A percentile compares a stretch with the other conserved stretches of the same genome.
phyloP scores from a whole-genome alignment of 140 eudicot genomes.

The Eryngium alpinum region DNA sequence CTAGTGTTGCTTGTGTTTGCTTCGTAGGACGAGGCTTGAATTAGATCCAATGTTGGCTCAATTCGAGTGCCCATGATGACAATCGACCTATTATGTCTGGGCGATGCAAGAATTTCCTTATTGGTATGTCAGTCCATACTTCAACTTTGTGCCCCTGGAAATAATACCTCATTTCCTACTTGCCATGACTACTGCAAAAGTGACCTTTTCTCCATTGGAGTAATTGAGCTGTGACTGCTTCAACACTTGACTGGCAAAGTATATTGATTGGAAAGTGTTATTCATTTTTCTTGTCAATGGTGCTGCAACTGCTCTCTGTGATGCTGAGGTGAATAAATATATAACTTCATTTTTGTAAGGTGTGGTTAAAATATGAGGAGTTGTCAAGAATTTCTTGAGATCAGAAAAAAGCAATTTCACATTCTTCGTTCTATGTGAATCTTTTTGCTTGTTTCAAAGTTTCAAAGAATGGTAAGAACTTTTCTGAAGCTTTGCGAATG shows the following conservation, averaged over 20 bases:
- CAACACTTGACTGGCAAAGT: not conserved
- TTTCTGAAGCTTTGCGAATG: not conserved
- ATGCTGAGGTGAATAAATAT: not conserved
- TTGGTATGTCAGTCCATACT: not conserved
- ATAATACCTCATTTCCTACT: not conserved
- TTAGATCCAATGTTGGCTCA: not conserved
- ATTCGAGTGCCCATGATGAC: not conserved
- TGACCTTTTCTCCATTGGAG: not conserved
- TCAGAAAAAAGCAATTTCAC: too few species aligned
- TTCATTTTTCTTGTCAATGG: not conserved
- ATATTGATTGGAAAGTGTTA: rapidly evolving
- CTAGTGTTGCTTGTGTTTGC: not conserved
- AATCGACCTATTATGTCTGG: not conserved
- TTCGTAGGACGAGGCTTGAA: not conserved
- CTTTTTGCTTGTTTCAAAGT: not conserved
- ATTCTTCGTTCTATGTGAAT: not conserved
- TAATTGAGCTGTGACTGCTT: not conserved
- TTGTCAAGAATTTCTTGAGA: too few species aligned
- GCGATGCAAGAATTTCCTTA: not conserved
- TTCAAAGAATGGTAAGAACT: not conserved
- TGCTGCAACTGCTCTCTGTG: too few species aligned
- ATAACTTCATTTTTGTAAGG: too few species aligned
- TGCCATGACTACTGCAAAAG: not conserved
- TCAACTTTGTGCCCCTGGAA: not conserved
- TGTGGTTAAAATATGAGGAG: too few species aligned